A percentile compares a stretch with the other conserved stretches of the same genome.
Conservation (phyloP, 805 yeast genomes). For the Saturnispora halmiae region DNA sequence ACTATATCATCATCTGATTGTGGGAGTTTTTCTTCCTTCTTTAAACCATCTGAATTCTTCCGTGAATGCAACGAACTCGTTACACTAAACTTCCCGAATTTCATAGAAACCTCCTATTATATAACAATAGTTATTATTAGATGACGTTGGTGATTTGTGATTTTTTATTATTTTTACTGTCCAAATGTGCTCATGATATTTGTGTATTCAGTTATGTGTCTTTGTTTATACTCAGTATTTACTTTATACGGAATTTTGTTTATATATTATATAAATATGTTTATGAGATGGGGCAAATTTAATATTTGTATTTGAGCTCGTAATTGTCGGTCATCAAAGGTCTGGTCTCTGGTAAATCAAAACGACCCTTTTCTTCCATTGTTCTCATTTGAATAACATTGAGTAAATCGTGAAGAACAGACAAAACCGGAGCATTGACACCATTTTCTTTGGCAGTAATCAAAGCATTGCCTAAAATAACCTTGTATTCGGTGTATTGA, state of each 20-base stretch:
- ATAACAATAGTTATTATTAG: too few relatives aligned
- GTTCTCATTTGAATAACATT: conserved; percentile 28
- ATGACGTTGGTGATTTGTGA: too few relatives aligned
- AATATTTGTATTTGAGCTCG: conserved; percentile 11
- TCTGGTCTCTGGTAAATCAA: conserved; percentile 26
- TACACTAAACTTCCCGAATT: conserved; percentile 7
- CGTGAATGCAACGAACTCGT: background rate
- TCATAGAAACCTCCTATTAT: background rate
- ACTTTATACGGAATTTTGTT: background rate
- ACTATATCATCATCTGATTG: conserved; percentile 17
- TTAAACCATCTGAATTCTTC: background rate
- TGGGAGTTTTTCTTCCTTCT: background rate
- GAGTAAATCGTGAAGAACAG: conserved; percentile 22
- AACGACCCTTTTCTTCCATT: conserved; percentile 24
- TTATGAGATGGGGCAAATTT: too few relatives aligned
- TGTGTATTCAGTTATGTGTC: too few relatives aligned
- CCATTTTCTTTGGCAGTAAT: conserved; percentile 25
- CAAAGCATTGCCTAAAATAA: conserved; percentile 36
- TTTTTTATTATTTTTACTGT: too few relatives aligned
- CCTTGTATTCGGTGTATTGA: conserved; percentile 35
- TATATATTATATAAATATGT: background rate
- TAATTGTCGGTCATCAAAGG: conserved; percentile 23
- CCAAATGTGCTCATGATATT: too few relatives aligned
- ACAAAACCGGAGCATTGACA: conserved; percentile 26
- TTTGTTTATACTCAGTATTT: too few relatives aligned